Evolutionary conservation across 2,329 filamentous ascomycete species (phyloP), one percentile per base, ranked within the genome.

Genomic region (Botryotinia globosa): DNA sequence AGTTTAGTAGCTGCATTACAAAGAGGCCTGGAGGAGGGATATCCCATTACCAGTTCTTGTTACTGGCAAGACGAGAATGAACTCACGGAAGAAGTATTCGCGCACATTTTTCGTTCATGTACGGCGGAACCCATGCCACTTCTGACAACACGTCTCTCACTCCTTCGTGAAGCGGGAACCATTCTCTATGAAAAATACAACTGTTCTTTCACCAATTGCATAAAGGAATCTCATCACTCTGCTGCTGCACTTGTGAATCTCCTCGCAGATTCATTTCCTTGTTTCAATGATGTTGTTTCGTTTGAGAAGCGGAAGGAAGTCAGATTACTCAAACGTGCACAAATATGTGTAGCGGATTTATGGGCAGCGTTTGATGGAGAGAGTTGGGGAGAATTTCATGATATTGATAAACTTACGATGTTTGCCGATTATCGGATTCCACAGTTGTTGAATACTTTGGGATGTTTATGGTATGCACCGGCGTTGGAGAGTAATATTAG

Each of bases 371-470:
- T 98, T 81, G 89, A 95, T 70, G 94, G 94, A 63, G 85, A 91
- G 76, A 86, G 88, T 39, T 94, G 91, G 79, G 97, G 96, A 45
- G 85, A 87, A 42, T 99, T 99, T 82, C 81, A 89, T 73, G 96
- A 99, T 80, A 97, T 99, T 78, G 92, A 96, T 83, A 94, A 94
- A 81, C 92, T 99, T 78, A 99, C 96, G 74, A 98, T 98, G 91
- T 99, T 99, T 84, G 94, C 96, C 80, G 96, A 99, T 84, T 99
- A 99, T 81, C 92, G 96, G 61, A 91, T 99, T 71, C 97, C 97
- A 22, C 96, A 99, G 83, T 96, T 98, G 77, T 87, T 99, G 48
- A 90, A 94, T 78, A 89, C 90, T 16, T 85, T 98, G 62, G 92
- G 93, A 29, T 95, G 94, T 73, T 83, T 99, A 67, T 89, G 88